Conservation (phyloP, 768 basidiomycete genomes). For the Butyriboletus loyo region DNA sequence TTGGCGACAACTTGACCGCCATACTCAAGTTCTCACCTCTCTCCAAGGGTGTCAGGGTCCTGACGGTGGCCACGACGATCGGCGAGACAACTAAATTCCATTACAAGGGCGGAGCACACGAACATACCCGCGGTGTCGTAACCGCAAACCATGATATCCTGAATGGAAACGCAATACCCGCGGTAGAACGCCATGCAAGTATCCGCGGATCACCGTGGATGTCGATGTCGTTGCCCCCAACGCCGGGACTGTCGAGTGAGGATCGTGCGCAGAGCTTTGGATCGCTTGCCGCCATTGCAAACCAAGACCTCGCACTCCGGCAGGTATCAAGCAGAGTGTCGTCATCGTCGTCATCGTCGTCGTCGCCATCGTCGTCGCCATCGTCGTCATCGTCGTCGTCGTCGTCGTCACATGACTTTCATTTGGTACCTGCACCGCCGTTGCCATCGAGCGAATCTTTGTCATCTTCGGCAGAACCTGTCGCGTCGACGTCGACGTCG, state of each 20-base stretch:
- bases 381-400: conserved; percentile 9
- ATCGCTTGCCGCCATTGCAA: conserved; percentile 4
- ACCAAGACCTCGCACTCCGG: conserved; percentile 12
- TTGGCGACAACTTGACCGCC: conserved; percentile 80
- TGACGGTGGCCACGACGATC: conserved; percentile 62
- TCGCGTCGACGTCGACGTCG: conserved; percentile 5
- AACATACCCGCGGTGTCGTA: conserved; percentile 58
- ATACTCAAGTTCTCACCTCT: conserved; percentile 86
- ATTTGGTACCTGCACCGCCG: not conserved
- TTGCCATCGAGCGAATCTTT: not conserved
- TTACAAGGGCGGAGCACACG: conserved; percentile 52
- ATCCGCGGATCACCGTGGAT: not conserved
- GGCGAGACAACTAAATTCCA: conserved; percentile 71
- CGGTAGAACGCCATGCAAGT: conserved; percentile 15
- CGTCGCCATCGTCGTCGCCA: not conserved
- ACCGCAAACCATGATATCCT: conserved; percentile 67
- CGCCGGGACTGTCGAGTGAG: conserved; percentile 17
- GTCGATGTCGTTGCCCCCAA: conserved; percentile 1
- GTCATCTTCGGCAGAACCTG: conserved; percentile 4
- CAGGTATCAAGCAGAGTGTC: conserved; percentile 14
- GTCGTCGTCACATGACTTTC: conserved; percentile 16
- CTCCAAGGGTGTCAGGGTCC: conserved; percentile 76
- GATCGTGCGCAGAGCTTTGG: conserved; percentile 14
- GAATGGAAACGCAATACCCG: conserved; percentile 49
- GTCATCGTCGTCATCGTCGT: conserved; percentile 14